phyloP scores from a whole-genome alignment of 2,329 filamentous ascomycete genomes.

The Colletotrichum salicis region DNA sequence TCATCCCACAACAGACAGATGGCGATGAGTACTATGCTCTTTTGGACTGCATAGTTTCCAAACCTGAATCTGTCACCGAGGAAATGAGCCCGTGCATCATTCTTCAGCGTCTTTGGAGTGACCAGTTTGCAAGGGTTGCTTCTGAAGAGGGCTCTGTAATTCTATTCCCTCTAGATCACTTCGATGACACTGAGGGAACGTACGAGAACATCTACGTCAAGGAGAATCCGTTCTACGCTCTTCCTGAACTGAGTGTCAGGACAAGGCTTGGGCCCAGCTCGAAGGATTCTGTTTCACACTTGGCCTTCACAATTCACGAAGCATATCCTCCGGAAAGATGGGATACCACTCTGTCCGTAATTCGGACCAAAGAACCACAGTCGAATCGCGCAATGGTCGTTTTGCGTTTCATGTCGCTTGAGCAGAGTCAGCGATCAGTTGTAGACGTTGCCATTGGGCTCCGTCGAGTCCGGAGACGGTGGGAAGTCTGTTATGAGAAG shows the following conservation, averaged over 20 bases:
- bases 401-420: background rate
- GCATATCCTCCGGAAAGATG: constrained; percentile 20
- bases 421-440: background rate
- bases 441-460: constrained; percentile 8
- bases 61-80: background rate
- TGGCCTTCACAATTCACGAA: background rate
- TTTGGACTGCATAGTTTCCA: constrained; percentile 2
- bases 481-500: constrained; percentile 17
- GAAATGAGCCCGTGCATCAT: constrained; percentile 6
- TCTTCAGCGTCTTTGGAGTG: constrained; percentile 7
- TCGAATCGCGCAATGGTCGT: constrained; percentile 1
- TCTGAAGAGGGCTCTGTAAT: constrained; percentile 8
- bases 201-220: constrained; percentile 17
- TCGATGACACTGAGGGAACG: constrained; percentile 2
- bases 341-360: constrained; percentile 7
- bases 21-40: constrained; percentile 11
- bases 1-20: background rate
- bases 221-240: constrained; percentile 11
- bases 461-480: background rate
- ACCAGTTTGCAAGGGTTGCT: constrained; percentile 11
- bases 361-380: constrained; percentile 17
- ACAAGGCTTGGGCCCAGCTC: background rate
- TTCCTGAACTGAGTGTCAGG: constrained; percentile 5
- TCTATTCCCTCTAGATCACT: background rate
- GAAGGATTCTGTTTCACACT: background rate